Base-by-base conservation (phyloP, 371 early-diverging fungal genomes). In the Syncephalis plumigaleata region DNA sequence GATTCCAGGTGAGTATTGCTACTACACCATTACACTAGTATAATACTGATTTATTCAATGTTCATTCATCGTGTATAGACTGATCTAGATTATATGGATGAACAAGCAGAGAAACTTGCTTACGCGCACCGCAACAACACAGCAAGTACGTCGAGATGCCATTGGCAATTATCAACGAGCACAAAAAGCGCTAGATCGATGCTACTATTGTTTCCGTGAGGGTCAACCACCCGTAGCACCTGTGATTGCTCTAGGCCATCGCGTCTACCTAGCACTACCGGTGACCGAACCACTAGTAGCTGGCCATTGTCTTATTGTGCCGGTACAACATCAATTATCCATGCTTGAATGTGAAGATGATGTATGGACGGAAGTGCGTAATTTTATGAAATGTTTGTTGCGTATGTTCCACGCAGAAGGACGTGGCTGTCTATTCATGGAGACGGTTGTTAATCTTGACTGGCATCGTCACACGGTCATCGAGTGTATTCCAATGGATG, bases 361-460 rank as follows among this genome's bases (percentile, higher is more conserved):
- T 55, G 73, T 68, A 3, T 93, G 93, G 94, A 81, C 79, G 44
- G 96, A 95, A 61, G 79, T 95, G 21, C 55, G 81, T 55, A 95
- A 93, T 55, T 95, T 93, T 56, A 84, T 88, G 81, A 95, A 95
- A 59, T 87, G 85, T 51, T 59, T 95, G 45, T 70, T 88, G 49
- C 78, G 73, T 49, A 89, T 90, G 87, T 84, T 84, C 63, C 83
- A 73, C 31, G 73, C 55, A 36, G 48, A 67, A n/a, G 65, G 69
- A 36, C 59, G 73, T 50, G 76, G 79, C 9, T 77, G 81, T 0
- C 58, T 93, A 9, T 95, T 95, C 62, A 74, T 88, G 60, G 96
- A 95, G 50, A 86, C 89, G 0, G 88, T 87, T 1, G 61, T 78
- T 27, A 76, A 81, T 39, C 53, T 81, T 17, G 65, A 70, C 22